These are phyloP conservation scores for Termitomyces sp. DNA, from an alignment of 768 basidiomycete species.

Conservation along the genomic window DNA sequence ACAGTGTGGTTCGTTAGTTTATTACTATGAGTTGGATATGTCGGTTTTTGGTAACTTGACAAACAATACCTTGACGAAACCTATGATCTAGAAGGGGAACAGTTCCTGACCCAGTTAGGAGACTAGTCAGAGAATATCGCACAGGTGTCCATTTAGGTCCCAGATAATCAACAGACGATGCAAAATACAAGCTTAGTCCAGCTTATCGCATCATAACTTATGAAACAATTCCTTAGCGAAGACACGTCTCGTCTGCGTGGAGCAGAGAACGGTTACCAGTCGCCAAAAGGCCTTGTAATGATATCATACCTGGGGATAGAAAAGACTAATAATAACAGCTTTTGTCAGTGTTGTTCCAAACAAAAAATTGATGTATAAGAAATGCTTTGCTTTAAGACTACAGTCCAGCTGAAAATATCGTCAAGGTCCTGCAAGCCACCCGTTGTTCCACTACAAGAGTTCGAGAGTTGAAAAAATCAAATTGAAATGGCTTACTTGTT, in stretches of 20 bases:
- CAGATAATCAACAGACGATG: constrained; percentile 47
- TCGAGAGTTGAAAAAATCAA: not conserved
- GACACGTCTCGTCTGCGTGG: no score
- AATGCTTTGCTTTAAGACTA: constrained; percentile 67
- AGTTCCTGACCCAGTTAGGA: not conserved
- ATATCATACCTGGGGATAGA: constrained; percentile 26
- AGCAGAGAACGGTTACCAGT: no score
- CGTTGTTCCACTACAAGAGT: constrained; percentile 41
- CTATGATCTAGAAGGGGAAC: constrained; percentile 42
- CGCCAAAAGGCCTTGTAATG: no score
- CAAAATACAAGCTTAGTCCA: no score
- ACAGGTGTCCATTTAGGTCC: constrained; percentile 76
- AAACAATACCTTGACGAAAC: constrained; percentile 38
- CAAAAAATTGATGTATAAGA: not conserved
- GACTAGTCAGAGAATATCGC: not conserved
- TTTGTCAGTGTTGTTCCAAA: no score
- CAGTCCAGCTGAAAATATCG: constrained; percentile 75
- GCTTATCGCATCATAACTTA: not conserved
- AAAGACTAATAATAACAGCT: constrained; percentile 21
- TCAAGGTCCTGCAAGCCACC: constrained; percentile 43
- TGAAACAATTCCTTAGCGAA: no score
- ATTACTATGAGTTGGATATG: constrained; percentile 7
- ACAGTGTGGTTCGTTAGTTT: constrained; percentile 58
- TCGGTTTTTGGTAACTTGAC: not conserved
- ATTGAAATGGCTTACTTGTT: constrained; percentile 36